Evolutionary conservation across 768 basidiomycete species (phyloP), one percentile per base, ranked within the genome.

Genomic region (Coprinellus micaceus): DNA sequence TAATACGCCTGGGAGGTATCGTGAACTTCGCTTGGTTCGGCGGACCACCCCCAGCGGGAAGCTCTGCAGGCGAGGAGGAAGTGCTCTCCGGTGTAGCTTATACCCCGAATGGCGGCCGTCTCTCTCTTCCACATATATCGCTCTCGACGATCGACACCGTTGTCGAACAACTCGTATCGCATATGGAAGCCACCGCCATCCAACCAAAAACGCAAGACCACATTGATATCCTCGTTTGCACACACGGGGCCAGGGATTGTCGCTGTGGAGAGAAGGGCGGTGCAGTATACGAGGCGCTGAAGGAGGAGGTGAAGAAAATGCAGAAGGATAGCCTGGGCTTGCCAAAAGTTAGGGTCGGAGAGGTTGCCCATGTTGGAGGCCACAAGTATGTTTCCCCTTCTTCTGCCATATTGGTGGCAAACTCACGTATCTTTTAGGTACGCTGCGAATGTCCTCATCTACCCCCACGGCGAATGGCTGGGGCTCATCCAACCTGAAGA

Each of bases 311-410:
- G 6, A 66, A 66, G 37, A 69, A 64, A 39, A 75, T 77, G 48
- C 67, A 65, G 21, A 58, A 69, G 44, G 58, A 30, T 10, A 64
- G 75, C 30, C 63, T 68, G 43, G n/a, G 37, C 66, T 68, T 9
- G 12, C 51, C 62, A 2, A 59, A 64, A 37, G 57, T 82, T 58
- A 61, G 76, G 76, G 72, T 92, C 1, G 82, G 82, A 2, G 83
- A 90, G 60, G 80, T 86, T 5, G 87, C 80, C 2, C 91, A 94
- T 68, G 84, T 94, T 50, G 91, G 92, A 1, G 90, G 90, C 24
- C 91, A 94, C 70, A 78, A 89, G 91, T 89, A 64, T 66, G 85
- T 77, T 7, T 67, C 66, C 6, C n/a, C 3, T 47, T n/a, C n/a
- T 19, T 58, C 24, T 25, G 41, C 9, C 22, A 55, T n/a, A 37